Evolutionary conservation across 2,329 filamentous ascomycete species (phyloP), one percentile per base, ranked within the genome.

Genomic region (Colletotrichum sp.): DNA sequence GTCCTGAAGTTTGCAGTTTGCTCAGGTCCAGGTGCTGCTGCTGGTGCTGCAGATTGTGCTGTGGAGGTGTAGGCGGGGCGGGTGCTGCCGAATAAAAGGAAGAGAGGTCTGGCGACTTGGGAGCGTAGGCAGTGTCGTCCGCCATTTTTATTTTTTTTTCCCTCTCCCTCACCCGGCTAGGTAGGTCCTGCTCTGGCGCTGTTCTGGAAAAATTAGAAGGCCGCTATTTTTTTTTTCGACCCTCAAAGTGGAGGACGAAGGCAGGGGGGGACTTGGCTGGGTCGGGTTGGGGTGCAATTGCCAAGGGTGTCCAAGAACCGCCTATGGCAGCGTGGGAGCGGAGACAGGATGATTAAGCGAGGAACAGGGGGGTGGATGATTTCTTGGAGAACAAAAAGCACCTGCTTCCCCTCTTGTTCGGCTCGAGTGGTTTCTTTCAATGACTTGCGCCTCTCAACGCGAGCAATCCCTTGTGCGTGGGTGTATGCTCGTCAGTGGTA

Each of bases 31-130:
- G 32, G 60, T 73, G 78, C 71, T 78, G 78, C 69, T 79, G 78
- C 71, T 78, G 77, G 70, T 79, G 78, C 77, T 80, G 79, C 79
- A 80, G 80, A 76, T 81, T 76, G 71, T 76, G 76, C 62, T 76
- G 80, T 76, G 77, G 80, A 77, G 77, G 79, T 66, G 80, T 81
- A 75, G 82, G 78, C 77, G 79, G 80, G 52, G 78, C 77, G 66
- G 79, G 80, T 69, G 79, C 76, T 61, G 83, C 81, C 76, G 88
- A 84, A 79, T 87, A 89, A 82, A 91, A 88, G 75, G 88, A 90
- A 75, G 89, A 91, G 78, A 91, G 87, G 85, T 91, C 89, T 81
- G 90, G 90, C 79, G 89, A 91, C 82, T 88, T 90, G 78, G 90
- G 90, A 78, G 88, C 89, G 84, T 91, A 91, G 76, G 83, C 85